phyloP scores from a whole-genome alignment of 495 filamentous ascomycete species.

The Lepidopterella palustris region DNA sequence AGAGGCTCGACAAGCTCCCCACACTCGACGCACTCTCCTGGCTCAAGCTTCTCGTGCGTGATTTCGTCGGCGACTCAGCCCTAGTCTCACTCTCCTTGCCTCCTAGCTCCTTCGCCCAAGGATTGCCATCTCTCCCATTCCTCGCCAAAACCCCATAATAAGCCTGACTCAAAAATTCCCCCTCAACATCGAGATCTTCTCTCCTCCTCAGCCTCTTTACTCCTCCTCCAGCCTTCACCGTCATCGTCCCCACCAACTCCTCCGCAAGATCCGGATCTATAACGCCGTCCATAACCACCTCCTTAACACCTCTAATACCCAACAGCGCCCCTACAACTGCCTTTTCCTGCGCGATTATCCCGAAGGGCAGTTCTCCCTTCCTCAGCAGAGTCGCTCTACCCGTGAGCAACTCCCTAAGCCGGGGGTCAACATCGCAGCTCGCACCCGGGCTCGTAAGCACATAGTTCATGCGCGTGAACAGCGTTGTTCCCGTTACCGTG shows the following conservation, averaged over 20 bases:
- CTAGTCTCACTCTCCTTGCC: too few relatives aligned
- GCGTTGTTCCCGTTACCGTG: not conserved
- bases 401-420: not conserved
- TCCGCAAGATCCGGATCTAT: not conserved
- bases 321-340: slow-evolving; percentile 9
- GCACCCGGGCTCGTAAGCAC: slow-evolving; percentile 3
- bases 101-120: too few relatives aligned
- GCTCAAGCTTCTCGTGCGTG: too few relatives aligned
- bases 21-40: not conserved
- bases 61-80: too few relatives aligned
- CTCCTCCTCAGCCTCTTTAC: not conserved
- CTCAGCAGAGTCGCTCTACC: not conserved
- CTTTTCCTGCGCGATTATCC: slow-evolving; percentile 5
- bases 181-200: not conserved
- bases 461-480: slow-evolving; percentile 11
- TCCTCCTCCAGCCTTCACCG: not conserved
- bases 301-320: not conserved
- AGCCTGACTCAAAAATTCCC: too few relatives aligned
- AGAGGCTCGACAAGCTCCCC: not conserved
- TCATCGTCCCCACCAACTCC: not conserved
- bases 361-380: slow-evolving; percentile 1
- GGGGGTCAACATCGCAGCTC: not conserved
- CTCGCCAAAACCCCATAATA: too few relatives aligned
- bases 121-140: too few relatives aligned
- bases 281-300: slow-evolving; percentile 1